These are phyloP conservation scores for Lipomyces japonicus DNA, from an alignment of 805 yeast genomes.

Conservation along the genomic window DNA sequence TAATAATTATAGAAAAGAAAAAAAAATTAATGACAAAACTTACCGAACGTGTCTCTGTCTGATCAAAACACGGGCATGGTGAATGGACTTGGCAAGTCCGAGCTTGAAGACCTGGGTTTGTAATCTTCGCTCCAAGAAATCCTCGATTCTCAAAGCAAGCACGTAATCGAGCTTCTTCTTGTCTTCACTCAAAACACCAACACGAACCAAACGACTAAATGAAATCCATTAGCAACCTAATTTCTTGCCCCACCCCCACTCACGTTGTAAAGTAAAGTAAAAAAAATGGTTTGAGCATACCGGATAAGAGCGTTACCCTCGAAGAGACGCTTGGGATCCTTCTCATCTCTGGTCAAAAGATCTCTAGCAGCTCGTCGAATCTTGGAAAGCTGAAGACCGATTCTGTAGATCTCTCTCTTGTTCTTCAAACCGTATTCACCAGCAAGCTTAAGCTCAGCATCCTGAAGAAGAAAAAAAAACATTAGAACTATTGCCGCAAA, in stretches of 20 bases:
- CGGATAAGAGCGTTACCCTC: conserved; percentile 99
- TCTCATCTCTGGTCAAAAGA: conserved; percentile 98
- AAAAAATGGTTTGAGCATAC: conserved; percentile 11
- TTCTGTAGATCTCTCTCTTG: conserved; percentile 99
- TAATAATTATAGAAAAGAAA: neutral
- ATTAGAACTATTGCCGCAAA: neutral
- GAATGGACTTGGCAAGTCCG: conserved; percentile 98
- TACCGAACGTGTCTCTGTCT: conserved; percentile 95
- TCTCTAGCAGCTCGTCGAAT: conserved; percentile 99
- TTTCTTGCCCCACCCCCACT: conserved; percentile 3
- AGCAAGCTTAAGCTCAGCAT: conserved; percentile 97
- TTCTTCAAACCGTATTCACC: conserved; percentile 99
- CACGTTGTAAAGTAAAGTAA: neutral
- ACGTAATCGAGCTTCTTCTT: conserved; percentile 99
- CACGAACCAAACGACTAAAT: conserved; percentile 82
- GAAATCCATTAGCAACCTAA: conserved; percentile 5
- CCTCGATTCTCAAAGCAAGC: conserved; percentile 95
- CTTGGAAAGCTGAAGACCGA: conserved; percentile 98
- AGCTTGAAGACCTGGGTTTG: conserved; percentile 99
- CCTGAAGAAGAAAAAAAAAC: conserved; percentile 37
- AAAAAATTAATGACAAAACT: neutral
- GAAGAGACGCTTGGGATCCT: conserved; percentile 99
- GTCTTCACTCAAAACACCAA: conserved; percentile 98
- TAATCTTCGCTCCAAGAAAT: conserved; percentile 99
- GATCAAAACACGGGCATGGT: conserved; percentile 99